Conservation (phyloP, 2,329 filamentous ascomycete genomes). For the Claviceps fusiformis region DNA sequence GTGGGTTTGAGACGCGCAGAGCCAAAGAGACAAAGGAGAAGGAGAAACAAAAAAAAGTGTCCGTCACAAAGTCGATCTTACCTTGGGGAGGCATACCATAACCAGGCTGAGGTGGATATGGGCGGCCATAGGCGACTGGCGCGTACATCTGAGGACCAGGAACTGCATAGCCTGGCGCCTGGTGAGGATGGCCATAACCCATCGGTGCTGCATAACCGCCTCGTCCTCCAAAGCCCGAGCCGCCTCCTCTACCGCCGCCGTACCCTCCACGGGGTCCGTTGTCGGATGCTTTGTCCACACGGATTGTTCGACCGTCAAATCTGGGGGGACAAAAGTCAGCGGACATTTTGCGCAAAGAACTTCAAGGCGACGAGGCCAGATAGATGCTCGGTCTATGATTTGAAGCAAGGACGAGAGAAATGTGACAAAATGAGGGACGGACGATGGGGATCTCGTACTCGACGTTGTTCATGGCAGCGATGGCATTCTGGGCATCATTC, state of each 20-base stretch:
- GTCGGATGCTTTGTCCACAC: conserved; percentile 91
- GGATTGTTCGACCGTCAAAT: conserved; percentile 87
- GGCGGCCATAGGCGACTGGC: conserved; percentile 23
- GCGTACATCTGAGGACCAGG: conserved; percentile 24
- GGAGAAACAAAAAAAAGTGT: background rate
- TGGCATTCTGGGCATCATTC: conserved; percentile 62
- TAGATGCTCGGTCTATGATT: background rate
- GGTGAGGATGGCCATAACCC: conserved; percentile 22
- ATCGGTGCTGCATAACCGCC: conserved; percentile 31
- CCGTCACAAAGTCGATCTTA: conserved; percentile 10
- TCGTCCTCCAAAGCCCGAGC: conserved; percentile 27
- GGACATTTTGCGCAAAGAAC: background rate
- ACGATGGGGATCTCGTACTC: conserved; percentile 49
- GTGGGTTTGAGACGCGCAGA: background rate
- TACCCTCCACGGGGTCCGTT: conserved; percentile 44
- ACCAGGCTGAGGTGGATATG: conserved; percentile 22
- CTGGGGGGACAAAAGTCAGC: conserved; percentile 28
- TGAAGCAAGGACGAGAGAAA: background rate
- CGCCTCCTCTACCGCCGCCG: conserved; percentile 24
- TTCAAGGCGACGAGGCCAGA: background rate
- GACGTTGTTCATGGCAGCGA: conserved; percentile 69
- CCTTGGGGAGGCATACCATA: conserved; percentile 28
- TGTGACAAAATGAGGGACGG: conserved; percentile 7
- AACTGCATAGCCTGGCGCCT: conserved; percentile 23
- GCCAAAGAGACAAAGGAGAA: background rate